Base-by-base conservation (phyloP, 768 basidiomycete genomes). In the Suillus fuscotomentosus region DNA sequence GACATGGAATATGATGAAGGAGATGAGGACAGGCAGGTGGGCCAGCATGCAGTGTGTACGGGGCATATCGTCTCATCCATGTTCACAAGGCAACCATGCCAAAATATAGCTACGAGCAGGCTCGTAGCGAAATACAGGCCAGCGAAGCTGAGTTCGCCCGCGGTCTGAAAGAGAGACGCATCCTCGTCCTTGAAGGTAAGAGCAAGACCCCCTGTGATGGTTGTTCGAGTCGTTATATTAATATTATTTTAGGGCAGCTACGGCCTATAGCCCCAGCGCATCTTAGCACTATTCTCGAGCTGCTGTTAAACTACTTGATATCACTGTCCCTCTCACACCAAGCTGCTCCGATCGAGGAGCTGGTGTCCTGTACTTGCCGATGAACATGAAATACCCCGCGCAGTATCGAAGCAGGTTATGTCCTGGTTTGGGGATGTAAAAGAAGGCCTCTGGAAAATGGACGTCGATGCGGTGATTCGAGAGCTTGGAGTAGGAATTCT, bases 401-500 rank as follows among this genome's bases (percentile, higher is more conserved):
- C 79, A 2, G 83, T 95, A 36, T 83, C 86, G 9, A 76, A 72
- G 8, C 92, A 94, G 71, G 82, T 95, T 34, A 86, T 97, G 80
- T 72, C 77, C 0, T 96, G 96, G 89, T 98, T 97, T 68, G 95
- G 94, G 17, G 77, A 80, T 5, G 74, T 89, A 5, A 70, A 76
- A 17, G 79, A 80, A 20, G 85, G 79, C 3, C 76, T 75, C 50
- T 95, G 94, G 93, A 81, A 72, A 48, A 85, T 91, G 83, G 82
- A 95, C 62, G 80, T 83, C 39, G 75, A 79, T 6, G 80, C 79
- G 2, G 78, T 92, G 17, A 83, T 95, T 8, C 85, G 80, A 65
- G 89, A 96, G 72, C 78, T 97, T 17, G 97, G 96, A 1, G 68
- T 92, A 60, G 89, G 89, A 0, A 79, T 96, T 31, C 75, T 99